Evolutionary conservation across 768 basidiomycete species (phyloP), one percentile per base, ranked within the genome.

Genomic region (Leccinum imitatum): DNA sequence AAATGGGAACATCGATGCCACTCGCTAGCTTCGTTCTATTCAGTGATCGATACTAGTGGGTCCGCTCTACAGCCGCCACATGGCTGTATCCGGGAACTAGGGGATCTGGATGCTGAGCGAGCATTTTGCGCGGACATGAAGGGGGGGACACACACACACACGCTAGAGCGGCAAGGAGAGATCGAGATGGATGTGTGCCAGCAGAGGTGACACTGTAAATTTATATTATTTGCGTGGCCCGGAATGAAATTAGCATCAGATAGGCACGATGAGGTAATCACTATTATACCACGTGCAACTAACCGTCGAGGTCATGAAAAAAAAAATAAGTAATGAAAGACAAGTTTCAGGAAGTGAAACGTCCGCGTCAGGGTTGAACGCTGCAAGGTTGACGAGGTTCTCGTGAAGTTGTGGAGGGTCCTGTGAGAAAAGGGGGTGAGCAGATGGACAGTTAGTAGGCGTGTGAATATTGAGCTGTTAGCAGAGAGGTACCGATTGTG

Each of bases 401-500:
- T 57, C 15, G 15, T 55, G 30, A 14, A 31, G 33, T 11, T 15
- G 27, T 3, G 17, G 10, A 47, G 44, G 56, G 31, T 33, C 19
- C 19, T 35, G 53, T 46, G 62, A 47, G 61, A 51, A 51, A 21
- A 48, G 46, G 44, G 50, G 57, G 1, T 3, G 35, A n/a, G n/a
- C 44, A 46, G 59, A 39, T 56, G 60, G 48, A 53, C 53, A 30
- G 50, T 51, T 51, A 30, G 51, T 27, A 37, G 48, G 59, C 73
- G 72, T 73, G 72, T 65, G 72, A 73, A 75, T 55, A 54, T 64
- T 37, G 60, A 41, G 60, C 62, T 50, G 39, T 74, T 71, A 66
- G 63, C 65, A 71, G 63, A 69, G 65, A 73, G 66, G 63, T 73
- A 72, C 72, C 70, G 73, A 75, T 73, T 35, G 73, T 72, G 70